Conservation (phyloP, 2,329 filamentous ascomycete species). For the Triangularia verruculosa region DNA sequence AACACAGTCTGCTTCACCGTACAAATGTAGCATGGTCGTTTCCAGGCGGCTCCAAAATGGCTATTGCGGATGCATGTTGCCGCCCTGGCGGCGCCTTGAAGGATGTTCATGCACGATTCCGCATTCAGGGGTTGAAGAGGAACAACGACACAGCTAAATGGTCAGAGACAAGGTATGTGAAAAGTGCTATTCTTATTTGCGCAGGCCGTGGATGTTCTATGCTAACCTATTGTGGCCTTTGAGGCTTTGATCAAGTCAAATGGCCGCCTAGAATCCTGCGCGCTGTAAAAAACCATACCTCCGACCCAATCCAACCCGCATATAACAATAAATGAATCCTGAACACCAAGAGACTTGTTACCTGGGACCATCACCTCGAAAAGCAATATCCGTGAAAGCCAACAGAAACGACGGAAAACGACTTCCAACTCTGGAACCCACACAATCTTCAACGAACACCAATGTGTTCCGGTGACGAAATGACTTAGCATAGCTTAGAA, state of each 20-base stretch:
- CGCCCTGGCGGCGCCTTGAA: neutral
- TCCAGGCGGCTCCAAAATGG: neutral
- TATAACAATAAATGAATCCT: neutral
- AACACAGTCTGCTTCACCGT: neutral
- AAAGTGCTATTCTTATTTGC: neutral
- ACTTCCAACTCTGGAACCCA: neutral
- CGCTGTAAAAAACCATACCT: neutral
- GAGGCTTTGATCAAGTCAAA: neutral
- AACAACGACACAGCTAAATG: neutral
- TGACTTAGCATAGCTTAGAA: neutral
- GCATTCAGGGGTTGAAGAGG: neutral
- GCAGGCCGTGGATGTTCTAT: neutral
- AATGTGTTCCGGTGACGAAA: neutral
- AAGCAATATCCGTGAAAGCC: neutral
- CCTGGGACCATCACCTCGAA: neutral
- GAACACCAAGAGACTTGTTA: neutral
- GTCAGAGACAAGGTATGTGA: neutral
- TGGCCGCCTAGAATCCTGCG: neutral
- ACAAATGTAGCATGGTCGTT: slow-evolving; percentile 1
- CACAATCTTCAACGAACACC: neutral
- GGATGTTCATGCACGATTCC: slow-evolving; percentile 5
- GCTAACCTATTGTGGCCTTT: neutral
- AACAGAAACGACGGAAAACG: neutral
- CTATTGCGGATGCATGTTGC: slow-evolving; percentile 6
- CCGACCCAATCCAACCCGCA: neutral